Base-by-base conservation (phyloP, 768 basidiomycete species). In the Boletus speciosus region DNA sequence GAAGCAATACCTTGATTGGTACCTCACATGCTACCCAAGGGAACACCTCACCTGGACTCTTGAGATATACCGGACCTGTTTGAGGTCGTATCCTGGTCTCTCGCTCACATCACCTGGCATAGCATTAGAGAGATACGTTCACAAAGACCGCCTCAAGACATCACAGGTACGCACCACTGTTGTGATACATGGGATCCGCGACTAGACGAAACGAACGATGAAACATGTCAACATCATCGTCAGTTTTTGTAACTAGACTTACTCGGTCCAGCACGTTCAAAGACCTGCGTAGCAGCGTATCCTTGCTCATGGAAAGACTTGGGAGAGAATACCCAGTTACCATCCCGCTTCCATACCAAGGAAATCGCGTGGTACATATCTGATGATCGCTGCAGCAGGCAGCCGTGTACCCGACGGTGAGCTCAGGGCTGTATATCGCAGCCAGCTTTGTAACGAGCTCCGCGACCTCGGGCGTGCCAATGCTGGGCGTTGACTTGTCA, bases 311-410 rank as follows among this genome's bases (percentile, higher is more conserved):
- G 80, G 81, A 92, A 91, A 34, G 86, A 85, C 86, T 92, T 52
- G 25, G 41, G 25, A 48, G 49, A 8, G 6, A 42, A 25, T 3
- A 7, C 14, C 10, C 47, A 34, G 40, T 43, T 27, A 51, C 40
- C 12, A 45, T 41, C 8, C 21, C 23, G n/a, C 32, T 3, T 29
- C 5, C 19, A 4, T 23, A 25, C 19, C 27, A 35, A 32, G 8
- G 35, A 48, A 10, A 38, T 21, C 3, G 39, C 9, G 16, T 31
- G 16, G 34, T 6, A 58, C 71, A 49, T 64, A 82, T 86, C 78
- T 92, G 90, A 66, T 96, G 91, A 62, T 95, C 94, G 61, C 91
- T 93, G 73, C 94, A 97, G 71, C 93, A 97, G 27, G 82, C 91
- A 74, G 82, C 61, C 0, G 88, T 84, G 53, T 76, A 78, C 27